Conservation (phyloP, 2,329 filamentous ascomycete genomes). For the Fusarium subtropicale region DNA sequence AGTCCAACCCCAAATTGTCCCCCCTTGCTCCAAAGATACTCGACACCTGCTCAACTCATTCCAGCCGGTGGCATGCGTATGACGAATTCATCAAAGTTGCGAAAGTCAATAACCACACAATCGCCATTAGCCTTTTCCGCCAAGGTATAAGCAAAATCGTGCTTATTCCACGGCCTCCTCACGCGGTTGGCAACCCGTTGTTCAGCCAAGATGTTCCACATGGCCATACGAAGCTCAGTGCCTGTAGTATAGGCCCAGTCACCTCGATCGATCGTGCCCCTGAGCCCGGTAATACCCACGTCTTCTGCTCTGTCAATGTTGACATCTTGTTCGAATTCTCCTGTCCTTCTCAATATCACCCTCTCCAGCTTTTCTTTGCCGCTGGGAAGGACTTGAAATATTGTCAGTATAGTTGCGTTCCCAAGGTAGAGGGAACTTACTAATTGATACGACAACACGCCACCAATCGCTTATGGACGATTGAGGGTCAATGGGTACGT, state of each 20-base stretch:
- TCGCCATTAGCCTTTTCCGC: background rate
- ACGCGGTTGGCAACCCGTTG: rapidly evolving
- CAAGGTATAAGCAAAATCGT: background rate
- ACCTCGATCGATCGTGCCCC: background rate
- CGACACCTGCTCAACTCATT: too few species aligned
- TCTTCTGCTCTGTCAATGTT: background rate
- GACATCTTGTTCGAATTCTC: rapidly evolving
- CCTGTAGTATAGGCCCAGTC: background rate
- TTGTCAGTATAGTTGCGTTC: background rate
- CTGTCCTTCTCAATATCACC: background rate
- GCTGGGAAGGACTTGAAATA: background rate
- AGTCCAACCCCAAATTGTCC: too few species aligned
- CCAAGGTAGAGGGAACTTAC: background rate
- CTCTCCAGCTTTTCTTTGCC: background rate
- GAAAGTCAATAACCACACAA: background rate
- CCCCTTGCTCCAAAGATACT: too few species aligned
- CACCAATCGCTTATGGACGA: background rate
- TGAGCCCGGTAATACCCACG: background rate
- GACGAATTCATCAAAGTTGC: background rate
- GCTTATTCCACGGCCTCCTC: background rate
- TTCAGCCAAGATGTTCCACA: background rate
- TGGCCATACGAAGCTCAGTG: background rate
- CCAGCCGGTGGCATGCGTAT: background rate
- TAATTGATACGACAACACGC: background rate
- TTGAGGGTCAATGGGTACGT: background rate